These are phyloP conservation scores for Babesia gibsoni DNA, from an alignment of 169 alveolate species.

Conservation along the genomic window DNA sequence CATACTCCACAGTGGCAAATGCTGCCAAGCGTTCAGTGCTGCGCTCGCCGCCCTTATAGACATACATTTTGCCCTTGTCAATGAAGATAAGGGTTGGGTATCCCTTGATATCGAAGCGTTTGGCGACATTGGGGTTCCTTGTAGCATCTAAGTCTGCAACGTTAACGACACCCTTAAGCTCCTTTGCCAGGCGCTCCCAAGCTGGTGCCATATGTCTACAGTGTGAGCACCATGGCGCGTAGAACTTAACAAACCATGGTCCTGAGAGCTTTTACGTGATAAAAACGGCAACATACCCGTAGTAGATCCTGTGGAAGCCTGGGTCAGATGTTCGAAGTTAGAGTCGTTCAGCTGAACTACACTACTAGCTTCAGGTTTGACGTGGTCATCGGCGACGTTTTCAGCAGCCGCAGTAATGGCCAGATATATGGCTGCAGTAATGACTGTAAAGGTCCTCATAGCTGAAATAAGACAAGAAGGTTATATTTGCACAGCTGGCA, in stretches of 20 bases:
- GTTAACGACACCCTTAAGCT: slow-evolving; percentile 78
- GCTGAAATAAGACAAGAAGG: no score
- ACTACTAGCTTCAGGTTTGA: slow-evolving; percentile 16
- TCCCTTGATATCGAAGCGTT: slow-evolving; percentile 86
- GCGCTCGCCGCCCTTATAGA: slow-evolving; percentile 71
- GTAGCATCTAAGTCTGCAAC: slow-evolving; percentile 83
- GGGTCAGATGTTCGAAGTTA: slow-evolving; percentile 68
- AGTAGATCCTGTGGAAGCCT: slow-evolving; percentile 70
- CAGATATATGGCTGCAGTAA: not conserved
- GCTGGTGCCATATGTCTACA: slow-evolving; percentile 83
- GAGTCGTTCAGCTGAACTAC: slow-evolving; percentile 66
- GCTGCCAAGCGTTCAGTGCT: slow-evolving; percentile 65
- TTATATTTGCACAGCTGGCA: no score
- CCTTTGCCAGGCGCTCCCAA: slow-evolving; percentile 92
- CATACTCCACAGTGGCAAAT: slow-evolving; percentile 59
- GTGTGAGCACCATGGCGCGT: slow-evolving; percentile 93
- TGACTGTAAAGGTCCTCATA: slow-evolving; percentile 6
- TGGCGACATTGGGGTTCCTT: slow-evolving; percentile 71
- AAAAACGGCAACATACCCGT: slow-evolving; percentile 48
- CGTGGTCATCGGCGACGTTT: slow-evolving; percentile 2
- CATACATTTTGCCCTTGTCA: slow-evolving; percentile 87
- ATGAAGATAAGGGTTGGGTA: slow-evolving; percentile 94
- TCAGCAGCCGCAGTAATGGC: slow-evolving; percentile 3
- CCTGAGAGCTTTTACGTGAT: slow-evolving; percentile 55
- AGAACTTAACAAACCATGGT: slow-evolving; percentile 88